A percentile compares a stretch with the other conserved stretches of the same genome.
Conservation (phyloP, 2,329 filamentous ascomycete genomes). For the Cordyceps javanica region DNA sequence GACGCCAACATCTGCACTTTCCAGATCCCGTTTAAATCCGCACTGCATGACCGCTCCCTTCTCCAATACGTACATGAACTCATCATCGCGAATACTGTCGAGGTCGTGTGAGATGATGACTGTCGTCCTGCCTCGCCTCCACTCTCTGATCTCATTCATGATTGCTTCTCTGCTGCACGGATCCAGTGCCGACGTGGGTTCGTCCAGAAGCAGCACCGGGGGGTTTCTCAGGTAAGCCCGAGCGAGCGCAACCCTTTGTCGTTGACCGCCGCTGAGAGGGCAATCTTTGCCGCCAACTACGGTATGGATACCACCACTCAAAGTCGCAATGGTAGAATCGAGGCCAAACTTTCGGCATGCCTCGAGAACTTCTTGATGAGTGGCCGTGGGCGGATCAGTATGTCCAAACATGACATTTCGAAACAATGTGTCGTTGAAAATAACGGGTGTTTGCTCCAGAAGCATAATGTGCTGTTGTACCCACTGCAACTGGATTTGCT, state of each 20-base stretch:
- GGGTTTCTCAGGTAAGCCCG: conserved; percentile 71
- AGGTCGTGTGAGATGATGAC: conserved; percentile 92
- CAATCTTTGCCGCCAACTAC: conserved; percentile 45
- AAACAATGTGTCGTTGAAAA: conserved; percentile 77
- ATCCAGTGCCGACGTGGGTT: conserved; percentile 82
- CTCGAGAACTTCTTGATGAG: conserved; percentile 47
- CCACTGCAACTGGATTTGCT: conserved; percentile 62
- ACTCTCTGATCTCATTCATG: conserved; percentile 68
- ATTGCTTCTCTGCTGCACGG: conserved; percentile 60
- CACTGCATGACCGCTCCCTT: conserved; percentile 61
- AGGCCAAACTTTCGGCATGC: conserved; percentile 65
- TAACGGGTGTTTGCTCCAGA: conserved; percentile 71
- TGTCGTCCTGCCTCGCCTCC: conserved; percentile 77
- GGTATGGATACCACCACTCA: conserved; percentile 69
- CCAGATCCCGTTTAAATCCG: conserved; percentile 55
- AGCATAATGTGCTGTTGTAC: conserved; percentile 71
- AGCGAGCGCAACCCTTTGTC: conserved; percentile 72
- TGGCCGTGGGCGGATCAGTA: conserved; percentile 39
- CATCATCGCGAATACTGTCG: conserved; percentile 62
- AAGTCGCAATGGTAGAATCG: conserved; percentile 55
- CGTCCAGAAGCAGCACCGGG: conserved; percentile 78
- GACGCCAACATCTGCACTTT: not conserved
- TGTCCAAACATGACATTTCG: conserved; percentile 73
- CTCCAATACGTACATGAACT: conserved; percentile 78
- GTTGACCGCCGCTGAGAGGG: conserved; percentile 11